phyloP scores from a whole-genome alignment of 106 monocot genomes.

The Dendrobium catenatum region DNA sequence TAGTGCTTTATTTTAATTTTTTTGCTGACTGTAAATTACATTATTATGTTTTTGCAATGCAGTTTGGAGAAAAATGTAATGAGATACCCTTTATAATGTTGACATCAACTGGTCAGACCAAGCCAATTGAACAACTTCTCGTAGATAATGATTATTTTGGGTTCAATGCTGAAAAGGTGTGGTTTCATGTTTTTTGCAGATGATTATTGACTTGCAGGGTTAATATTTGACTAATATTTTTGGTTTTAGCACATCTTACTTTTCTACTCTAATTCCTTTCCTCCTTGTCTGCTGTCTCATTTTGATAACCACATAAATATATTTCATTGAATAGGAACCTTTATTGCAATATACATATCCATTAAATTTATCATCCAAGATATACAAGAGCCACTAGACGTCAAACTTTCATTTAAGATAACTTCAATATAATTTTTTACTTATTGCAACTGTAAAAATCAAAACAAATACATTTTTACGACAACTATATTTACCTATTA shows the following conservation, averaged over 20 bases:
- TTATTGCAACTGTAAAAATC: too few relatives aligned
- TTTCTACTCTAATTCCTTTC: not conserved
- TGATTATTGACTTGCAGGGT: not conserved
- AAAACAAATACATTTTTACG: too few relatives aligned
- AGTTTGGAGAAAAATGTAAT: constrained; percentile 5
- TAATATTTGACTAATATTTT: not conserved
- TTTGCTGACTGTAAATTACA: not conserved
- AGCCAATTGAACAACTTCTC: not conserved
- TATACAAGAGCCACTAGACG: too few relatives aligned
- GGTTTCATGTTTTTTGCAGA: not conserved
- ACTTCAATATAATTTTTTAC: too few relatives aligned
- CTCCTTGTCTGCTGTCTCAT: not conserved
- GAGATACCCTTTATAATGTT: constrained; percentile 6
- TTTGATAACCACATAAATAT: not conserved
- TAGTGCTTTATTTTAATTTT: not conserved
- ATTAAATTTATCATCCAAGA: too few relatives aligned
- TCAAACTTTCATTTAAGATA: too few relatives aligned
- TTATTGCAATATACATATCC: too few relatives aligned
- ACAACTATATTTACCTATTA: too few relatives aligned
- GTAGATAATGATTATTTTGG: constrained; percentile 6
- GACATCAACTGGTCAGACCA: not conserved
- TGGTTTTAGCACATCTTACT: not conserved
- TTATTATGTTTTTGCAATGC: not conserved
- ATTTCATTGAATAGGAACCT: not conserved
- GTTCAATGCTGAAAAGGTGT: constrained; percentile 8